Conservation (phyloP, 1,139 yeast species). For the Chernovozyma sophiae-reginae region DNA sequence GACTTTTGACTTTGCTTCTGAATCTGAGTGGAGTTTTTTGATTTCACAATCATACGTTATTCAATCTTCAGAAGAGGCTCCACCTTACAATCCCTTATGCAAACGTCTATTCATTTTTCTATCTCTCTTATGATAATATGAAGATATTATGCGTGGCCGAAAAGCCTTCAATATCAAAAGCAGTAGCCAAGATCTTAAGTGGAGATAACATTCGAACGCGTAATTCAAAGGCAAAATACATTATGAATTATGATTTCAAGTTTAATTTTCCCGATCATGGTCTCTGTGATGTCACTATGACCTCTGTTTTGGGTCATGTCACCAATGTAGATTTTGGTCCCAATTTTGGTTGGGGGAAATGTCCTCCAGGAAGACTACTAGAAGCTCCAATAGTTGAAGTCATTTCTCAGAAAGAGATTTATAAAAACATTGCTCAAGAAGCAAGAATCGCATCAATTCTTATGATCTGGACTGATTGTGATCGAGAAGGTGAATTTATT, state of each 20-base stretch:
- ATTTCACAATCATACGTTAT: too few species aligned
- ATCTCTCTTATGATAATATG: conserved; percentile 37
- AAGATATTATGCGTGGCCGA: conserved; percentile 93
- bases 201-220: conserved; percentile 60
- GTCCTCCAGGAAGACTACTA: conserved; percentile 62
- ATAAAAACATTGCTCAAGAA: conserved; percentile 66
- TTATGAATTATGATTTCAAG: conserved; percentile 76
- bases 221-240: conserved; percentile 54
- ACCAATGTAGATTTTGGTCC: conserved; percentile 62
- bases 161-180: conserved; percentile 91
- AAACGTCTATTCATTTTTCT: background rate
- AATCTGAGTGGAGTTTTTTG: too few species aligned
- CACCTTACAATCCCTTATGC: too few species aligned
- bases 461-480: conserved; percentile 99
- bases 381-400: conserved; percentile 57
- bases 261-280: conserved; percentile 62
- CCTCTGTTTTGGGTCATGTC: conserved; percentile 87
- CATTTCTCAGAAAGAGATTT: conserved; percentile 46
- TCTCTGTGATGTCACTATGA: conserved; percentile 78
- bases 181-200: conserved; percentile 70
- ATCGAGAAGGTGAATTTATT: conserved; percentile 95
- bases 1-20: too few species aligned
- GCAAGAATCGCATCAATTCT: conserved; percentile 57
- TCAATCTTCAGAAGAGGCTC: too few species aligned
- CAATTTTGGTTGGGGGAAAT: conserved; percentile 63